These are phyloP conservation scores for Xylariaceae sp. DNA, from an alignment of 2,329 filamentous ascomycete genomes.

Conservation along the genomic window DNA sequence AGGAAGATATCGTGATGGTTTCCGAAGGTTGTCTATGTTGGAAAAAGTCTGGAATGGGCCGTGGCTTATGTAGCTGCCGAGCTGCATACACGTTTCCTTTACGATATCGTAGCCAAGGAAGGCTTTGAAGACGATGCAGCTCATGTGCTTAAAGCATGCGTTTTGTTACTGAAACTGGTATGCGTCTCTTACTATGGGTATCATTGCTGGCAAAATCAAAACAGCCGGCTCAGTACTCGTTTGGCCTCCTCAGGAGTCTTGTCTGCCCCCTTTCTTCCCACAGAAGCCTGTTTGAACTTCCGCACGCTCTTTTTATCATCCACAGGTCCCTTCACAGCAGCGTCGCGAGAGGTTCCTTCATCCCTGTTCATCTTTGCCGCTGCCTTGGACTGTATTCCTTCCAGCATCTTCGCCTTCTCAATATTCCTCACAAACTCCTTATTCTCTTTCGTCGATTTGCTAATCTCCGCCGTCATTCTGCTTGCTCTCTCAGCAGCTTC, in stretches of 20 bases:
- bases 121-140: neutral
- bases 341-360: slow-evolving; percentile 12
- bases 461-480: slow-evolving; percentile 77
- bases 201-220: slow-evolving; percentile 33
- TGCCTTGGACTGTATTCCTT: slow-evolving; percentile 69
- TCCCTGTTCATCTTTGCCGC: slow-evolving; percentile 47
- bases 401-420: slow-evolving; percentile 77
- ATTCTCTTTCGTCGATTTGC: slow-evolving; percentile 75
- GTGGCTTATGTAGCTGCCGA: neutral
- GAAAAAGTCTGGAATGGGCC: neutral
- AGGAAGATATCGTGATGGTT: neutral
- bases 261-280: slow-evolving; percentile 32
- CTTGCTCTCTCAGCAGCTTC: slow-evolving; percentile 80
- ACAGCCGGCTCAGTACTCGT: slow-evolving; percentile 37
- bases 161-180: neutral
- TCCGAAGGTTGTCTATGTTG: neutral
- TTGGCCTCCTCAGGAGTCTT: slow-evolving; percentile 35
- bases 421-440: slow-evolving; percentile 79
- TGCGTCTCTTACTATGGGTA: slow-evolving; percentile 23
- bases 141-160: neutral
- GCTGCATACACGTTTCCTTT: neutral
- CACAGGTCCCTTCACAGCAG: neutral
- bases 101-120: neutral
- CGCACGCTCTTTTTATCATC: slow-evolving; percentile 21
- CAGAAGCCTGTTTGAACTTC: slow-evolving; percentile 36